Base-by-base conservation (phyloP, 257 asterid species). In the Solanum bukasovii region DNA sequence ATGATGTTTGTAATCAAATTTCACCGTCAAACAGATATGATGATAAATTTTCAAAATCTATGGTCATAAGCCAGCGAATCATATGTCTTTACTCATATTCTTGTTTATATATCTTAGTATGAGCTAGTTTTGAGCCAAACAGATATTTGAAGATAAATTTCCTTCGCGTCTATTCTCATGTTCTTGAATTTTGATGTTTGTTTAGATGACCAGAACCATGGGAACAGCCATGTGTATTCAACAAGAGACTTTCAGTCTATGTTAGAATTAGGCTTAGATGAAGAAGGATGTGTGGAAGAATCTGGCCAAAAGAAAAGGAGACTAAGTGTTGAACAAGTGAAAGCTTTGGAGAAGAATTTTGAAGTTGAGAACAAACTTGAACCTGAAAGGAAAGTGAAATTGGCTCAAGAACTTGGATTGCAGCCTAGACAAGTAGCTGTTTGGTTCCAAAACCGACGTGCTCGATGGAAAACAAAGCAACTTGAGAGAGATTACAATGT, bases 381-480 rank as follows among this genome's bases (percentile, higher is more conserved):
- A 40, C 98, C 99, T 2, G 98, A 96, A 74, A 92, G 99, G 87
- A 96, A 96, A 88, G 95, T 93, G 8, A 95, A 94, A 86, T 93
- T 96, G 13, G 99, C 99, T 3, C 95, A 93, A 44, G 98, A 96
- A 37, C 95, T 96, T 8, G 98, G 98, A 0, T n/a, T 96, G 88
- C 98, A 96, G 93, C 99, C 99, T 27, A 87, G 99, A 27, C 99
- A 96, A 92, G 99, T 96, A 34, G 98, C 98, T 49, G 95, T 96
- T 72, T 96, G 99, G 99, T 96, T 96, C 90, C 99, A 96, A 84
- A 95, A 94, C 90, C 96, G 99, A 88, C 97, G 99, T 0, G 99
- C 98, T 1, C 92, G 98, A 79, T 96, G 96, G 94, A 96, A 96
- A 65, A 96, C 99, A 7, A 96, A 95, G 94, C 98, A 95, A 78